Base-by-base conservation (phyloP, 1,284 basidiomycete species). In the Cryptococcus depauperatus region DNA sequence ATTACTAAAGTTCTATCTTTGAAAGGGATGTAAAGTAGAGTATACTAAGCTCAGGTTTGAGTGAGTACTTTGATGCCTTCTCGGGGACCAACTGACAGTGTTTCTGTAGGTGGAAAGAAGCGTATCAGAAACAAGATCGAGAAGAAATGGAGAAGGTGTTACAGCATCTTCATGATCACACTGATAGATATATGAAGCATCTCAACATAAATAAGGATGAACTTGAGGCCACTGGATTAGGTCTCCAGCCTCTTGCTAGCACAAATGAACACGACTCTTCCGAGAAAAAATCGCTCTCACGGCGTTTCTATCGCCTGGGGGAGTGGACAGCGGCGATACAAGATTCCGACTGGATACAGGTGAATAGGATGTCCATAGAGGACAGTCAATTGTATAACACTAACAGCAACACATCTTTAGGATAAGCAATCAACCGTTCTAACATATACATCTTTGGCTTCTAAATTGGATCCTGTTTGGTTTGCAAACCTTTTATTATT, bases 1-100 rank as follows among this genome's bases (percentile, higher is more conserved):
- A 19, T 30, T 23, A 25, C 11, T 18, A 27, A 35, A 37, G 16
- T 28, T 29, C 19, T 46, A 33, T 28, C 30, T 18, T 37, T 32
- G 6, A 29, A 37, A 66, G 65, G 64, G 65, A 1, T 59, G 61
- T 37, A 60, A 64, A 37, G 64, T 64, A 5, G 52, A 54, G 16
- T 69, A 69, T 45, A 62, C 58, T 14, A 42, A 52, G 23, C 32
- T 66, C 13, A 47, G 60, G 21, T 62, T 66, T 41, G 44, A 65
- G 55, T 68, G 44, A 51, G 61, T 52, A 14, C 7, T 9, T n/a
- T n/a, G n/a, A n/a, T n/a, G n/a, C 14, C 18, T 11, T 13, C 14
- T 16, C 37, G 9, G 7, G 16, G 29, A 4, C 4, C 35, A 37
- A 11, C n/a, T n/a, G n/a, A n/a, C n/a, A n/a, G n/a, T n/a, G n/a